Evolutionary conservation across 306 rosid genomes (phyloP).

Genomic region (Pterocarpus macrocarpus): DNA sequence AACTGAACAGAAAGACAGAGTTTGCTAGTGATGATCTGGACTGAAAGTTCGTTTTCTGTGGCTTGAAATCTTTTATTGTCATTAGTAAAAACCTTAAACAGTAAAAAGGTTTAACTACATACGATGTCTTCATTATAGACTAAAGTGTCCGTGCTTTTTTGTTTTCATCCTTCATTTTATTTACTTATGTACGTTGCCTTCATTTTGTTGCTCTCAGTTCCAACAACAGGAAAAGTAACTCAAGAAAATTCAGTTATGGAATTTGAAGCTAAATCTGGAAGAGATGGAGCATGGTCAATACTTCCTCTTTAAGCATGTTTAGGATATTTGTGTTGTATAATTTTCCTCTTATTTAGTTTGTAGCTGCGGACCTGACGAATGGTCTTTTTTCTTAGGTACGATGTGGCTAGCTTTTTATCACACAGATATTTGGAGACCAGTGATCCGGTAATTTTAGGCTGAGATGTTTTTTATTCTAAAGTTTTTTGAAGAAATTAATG

Average conservation of each 20-base stretch:
- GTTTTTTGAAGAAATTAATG: conserved; percentile 23
- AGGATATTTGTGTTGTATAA: conserved; percentile 39
- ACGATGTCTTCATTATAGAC: conserved; percentile 25
- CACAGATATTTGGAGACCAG: conserved; percentile 85
- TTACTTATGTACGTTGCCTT: conserved; percentile 34
- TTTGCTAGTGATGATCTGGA: conserved; percentile 13
- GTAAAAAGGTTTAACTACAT: conserved; percentile 17
- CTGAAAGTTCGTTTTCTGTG: conserved; percentile 19
- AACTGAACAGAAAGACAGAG: not conserved
- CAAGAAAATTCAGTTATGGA: conserved; percentile 78
- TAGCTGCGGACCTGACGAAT: conserved; percentile 29
- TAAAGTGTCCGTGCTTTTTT: conserved; percentile 23
- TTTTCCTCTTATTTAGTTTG: conserved; percentile 20
- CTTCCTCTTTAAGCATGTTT: conserved; percentile 48
- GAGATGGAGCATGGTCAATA: conserved; percentile 99
- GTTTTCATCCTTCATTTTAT: conserved; percentile 32
- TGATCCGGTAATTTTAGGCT: conserved; percentile 81
- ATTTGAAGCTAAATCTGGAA: conserved; percentile 97
- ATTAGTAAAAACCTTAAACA: too few species aligned
- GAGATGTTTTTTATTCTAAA: conserved; percentile 39
- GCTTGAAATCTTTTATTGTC: not conserved
- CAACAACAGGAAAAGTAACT: conserved; percentile 65
- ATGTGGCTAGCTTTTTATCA: conserved; percentile 83
- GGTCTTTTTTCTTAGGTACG: conserved; percentile 72
- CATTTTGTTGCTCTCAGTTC: conserved; percentile 60